Base-by-base conservation (phyloP, 257 asterid species). In the Nicotiana sylvestris region DNA sequence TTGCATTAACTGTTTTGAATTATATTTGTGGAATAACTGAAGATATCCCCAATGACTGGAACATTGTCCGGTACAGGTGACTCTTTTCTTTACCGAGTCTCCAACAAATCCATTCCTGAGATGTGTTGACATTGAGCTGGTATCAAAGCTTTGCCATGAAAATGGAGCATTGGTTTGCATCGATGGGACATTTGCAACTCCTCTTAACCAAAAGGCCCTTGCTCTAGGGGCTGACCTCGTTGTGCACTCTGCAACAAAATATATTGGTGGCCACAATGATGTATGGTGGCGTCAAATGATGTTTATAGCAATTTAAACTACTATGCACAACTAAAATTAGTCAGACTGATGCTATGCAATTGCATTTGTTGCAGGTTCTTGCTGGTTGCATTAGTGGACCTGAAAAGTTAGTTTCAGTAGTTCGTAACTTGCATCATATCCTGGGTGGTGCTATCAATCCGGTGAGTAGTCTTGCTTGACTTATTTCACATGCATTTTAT, bases 131-230 rank as follows among this genome's bases (percentile, higher is more conserved):
- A 90, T 95, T 89, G 95, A 93, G 92, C 85, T 88, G 85, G 96
- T 92, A 84, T 91, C 98, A 2, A 95, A 89, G 91, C 94, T 93
- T 78, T 95, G 98, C 87, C 98, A 92, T 86, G 92, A 83, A 64
- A 93, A 92, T 80, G 98, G 98, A 82, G 94, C 96, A 70, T 66
- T 95, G 86, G 98, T 93, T 30, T 90, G 93, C 67, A 81, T 95
- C 57, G 98, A 95, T 80, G 98, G 98, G 83, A 95, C 98, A 37
- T 93, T 95, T 84, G 98, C 98, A 30, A 92, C 98, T 76, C 98
- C 98, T 82, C 87, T 95, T 70, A 95, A 95, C 92, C 98, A 95
- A 92, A 93, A 93, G 89, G 96, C 95, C 76, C 88, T 95, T 87
- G 94, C 98, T 81, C 91, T 93, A 66, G 98, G 98, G 33, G 98